Base-by-base conservation (phyloP, 345 rosid species). In the Brassica nigra region DNA sequence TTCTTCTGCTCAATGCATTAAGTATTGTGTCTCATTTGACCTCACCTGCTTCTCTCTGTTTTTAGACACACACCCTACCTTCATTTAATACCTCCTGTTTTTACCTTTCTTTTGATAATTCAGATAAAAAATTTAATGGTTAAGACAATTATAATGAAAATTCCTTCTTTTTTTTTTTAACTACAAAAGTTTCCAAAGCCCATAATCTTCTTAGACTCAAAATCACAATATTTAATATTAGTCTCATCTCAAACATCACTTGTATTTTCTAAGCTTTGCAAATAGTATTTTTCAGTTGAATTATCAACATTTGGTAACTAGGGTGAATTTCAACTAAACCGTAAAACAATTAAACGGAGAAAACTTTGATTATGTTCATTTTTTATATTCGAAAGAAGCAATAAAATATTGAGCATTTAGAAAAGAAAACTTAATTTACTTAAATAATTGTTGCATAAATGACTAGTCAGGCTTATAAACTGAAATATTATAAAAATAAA, bases 1-100 rank as follows among this genome's bases (percentile, higher is more conserved):
- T 64, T 42, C 75, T 67, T 36, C 75, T 80, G 75, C 70, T 74
- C 52, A 75, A 39, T 69, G 83, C 83, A 80, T 69, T 75, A 70
- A 80, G 8, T 75, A 36, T 62, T 62, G 64, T 79, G 66, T 79
- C 71, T 74, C 66, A 29, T 74, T 80, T 74, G 66, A 74, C 79
- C 79, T 80, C 31, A 80, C 79, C 75, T 80, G 79, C 71, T 54
- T 62, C 71, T 30, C 75, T 79, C 58, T 69, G 71, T 74, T 52
- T 55, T 80, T 58, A 74, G 75, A 70, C 49, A 42, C 68, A 54
- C 82, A 58, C 71, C 65, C 75, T 80, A 74, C 83, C 59, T 75
- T 75, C 83, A 80, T 80, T 80, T 16, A 75, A 69, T 80, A 80
- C 8, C 75, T 49, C 10, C 1, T 39, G 0, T 59, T 52, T 9